Conservation (phyloP, 2,329 filamentous ascomycete species). For the Aspergillus thermomutatus region DNA sequence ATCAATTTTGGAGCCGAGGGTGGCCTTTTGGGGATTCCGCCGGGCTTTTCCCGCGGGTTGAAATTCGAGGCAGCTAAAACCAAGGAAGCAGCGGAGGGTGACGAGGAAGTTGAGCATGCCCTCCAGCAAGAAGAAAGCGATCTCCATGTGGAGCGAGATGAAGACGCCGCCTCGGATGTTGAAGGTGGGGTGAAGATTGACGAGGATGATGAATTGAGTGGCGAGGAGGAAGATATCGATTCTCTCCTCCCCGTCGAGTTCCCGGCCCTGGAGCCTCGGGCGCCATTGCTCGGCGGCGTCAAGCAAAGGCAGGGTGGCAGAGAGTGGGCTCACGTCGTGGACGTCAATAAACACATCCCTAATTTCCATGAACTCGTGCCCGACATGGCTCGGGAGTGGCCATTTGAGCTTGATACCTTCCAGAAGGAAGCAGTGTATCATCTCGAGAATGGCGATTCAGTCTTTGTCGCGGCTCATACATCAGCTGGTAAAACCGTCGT, state of each 20-base stretch:
- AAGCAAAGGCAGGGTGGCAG: constrained; percentile 66
- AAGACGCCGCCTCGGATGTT: constrained; percentile 32
- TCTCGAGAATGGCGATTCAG: constrained; percentile 91
- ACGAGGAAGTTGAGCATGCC: constrained; percentile 66
- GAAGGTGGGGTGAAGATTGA: constrained; percentile 30
- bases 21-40: constrained; percentile 74
- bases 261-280: constrained; percentile 80
- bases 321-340: constrained; percentile 98
- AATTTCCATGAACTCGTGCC: constrained; percentile 93
- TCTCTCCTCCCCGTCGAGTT: constrained; percentile 88
- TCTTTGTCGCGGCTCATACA: constrained; percentile 96
- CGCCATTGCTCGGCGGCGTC: constrained; percentile 68
- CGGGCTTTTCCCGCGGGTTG: constrained; percentile 76
- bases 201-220: constrained; percentile 25
- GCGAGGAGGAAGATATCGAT: constrained; percentile 65
- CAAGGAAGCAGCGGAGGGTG: constrained; percentile 57
- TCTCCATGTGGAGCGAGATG: constrained; percentile 51
- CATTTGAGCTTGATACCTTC: constrained; percentile 95
- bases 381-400: constrained; percentile 94
- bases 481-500: constrained; percentile 98
- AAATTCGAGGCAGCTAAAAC: constrained; percentile 63
- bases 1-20: constrained; percentile 78
- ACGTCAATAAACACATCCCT: constrained; percentile 87
- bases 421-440: constrained; percentile 99
- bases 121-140: constrained; percentile 47